Evolutionary conservation across 2,329 filamentous ascomycete genomes (phyloP), one percentile per base, ranked within the genome.

Genomic region (Xylaria digitata): DNA sequence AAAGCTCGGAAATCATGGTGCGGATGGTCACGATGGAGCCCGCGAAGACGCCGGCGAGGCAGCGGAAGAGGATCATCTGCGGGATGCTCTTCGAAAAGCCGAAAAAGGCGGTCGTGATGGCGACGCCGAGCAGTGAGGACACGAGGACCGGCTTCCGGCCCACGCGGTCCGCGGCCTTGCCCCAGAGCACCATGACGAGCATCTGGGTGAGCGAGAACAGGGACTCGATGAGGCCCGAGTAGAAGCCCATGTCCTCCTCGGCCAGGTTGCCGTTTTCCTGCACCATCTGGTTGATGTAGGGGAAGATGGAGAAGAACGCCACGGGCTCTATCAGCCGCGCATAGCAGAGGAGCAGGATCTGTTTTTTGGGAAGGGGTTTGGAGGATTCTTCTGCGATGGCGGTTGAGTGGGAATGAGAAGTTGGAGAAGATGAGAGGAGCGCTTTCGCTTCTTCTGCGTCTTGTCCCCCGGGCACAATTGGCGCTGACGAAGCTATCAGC

Each of bases 251-350:
- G 76, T 93, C 89, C n/a, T 85, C 80, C 50, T 87, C 81, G 1
- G 83, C 77, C 1, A 95, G 79, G 11, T 82, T 74, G 9, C 91
- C 91, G 65, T 89, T 90, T 63, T 86, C 82, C 77, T 87, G 82
- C 43, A 92, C 88, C 92, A 95, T 95, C 75, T 90, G 83, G 74
- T 89, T 92, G 78, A 96, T 86, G 79, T 92, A 95, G 0, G 92
- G 91, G 73, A 95, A 92, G 76, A 95, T 93, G 76, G 85, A 88
- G 81, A 94, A 95, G 81, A 93, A 95, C n/a, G 91, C 90, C 46
- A 94, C 85, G 0, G 92, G 92, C 74, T 95, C 92, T 50, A 92
- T 82, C 30, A 92, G 75, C 6, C 92, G 87, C 1, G 89, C 89
- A 75, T 89, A 92, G 81, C 92, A 95, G 13, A 96, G 86, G 11